Evolutionary conservation across 164 flowering plant genomes (phyloP).

Genomic region (Stephania japonica): DNA sequence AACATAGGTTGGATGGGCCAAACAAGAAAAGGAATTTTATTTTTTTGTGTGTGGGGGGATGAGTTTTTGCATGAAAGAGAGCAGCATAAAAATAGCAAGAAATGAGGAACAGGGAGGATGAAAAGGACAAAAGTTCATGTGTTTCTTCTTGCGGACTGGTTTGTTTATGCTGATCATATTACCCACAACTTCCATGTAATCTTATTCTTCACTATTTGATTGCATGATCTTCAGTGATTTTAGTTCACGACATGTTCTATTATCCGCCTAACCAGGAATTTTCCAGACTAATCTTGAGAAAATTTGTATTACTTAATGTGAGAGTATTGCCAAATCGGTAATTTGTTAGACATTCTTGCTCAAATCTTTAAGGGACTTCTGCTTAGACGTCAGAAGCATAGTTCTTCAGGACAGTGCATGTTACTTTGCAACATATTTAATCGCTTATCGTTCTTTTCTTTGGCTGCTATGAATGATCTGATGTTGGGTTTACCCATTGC

Average conservation of each 20-base stretch:
- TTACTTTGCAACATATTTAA: not conserved
- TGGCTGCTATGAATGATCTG: not conserved
- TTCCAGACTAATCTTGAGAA: not conserved
- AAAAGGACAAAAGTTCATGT: no score
- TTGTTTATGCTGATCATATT: not conserved
- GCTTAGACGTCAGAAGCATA: not conserved
- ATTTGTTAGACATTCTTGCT: not conserved
- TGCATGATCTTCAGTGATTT: no score
- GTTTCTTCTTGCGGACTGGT: not conserved
- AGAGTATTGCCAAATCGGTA: not conserved
- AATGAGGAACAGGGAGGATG: no score
- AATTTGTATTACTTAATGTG: not conserved
- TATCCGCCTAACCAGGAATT: not conserved
- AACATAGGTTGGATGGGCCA: no score
- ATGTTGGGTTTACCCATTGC: not conserved
- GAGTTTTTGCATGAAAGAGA: no score
- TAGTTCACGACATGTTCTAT: not conserved
- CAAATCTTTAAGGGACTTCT: not conserved
- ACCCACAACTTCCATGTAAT: not conserved
- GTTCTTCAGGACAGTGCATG: not conserved
- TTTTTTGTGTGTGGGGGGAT: no score
- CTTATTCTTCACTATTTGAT: no score
- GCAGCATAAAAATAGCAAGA: no score
- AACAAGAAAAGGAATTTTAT: no score
- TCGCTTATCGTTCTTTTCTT: not conserved